These are phyloP conservation scores for Cryphonectria carpinicola DNA, from an alignment of 2,329 filamentous ascomycete genomes.

Conservation along the genomic window DNA sequence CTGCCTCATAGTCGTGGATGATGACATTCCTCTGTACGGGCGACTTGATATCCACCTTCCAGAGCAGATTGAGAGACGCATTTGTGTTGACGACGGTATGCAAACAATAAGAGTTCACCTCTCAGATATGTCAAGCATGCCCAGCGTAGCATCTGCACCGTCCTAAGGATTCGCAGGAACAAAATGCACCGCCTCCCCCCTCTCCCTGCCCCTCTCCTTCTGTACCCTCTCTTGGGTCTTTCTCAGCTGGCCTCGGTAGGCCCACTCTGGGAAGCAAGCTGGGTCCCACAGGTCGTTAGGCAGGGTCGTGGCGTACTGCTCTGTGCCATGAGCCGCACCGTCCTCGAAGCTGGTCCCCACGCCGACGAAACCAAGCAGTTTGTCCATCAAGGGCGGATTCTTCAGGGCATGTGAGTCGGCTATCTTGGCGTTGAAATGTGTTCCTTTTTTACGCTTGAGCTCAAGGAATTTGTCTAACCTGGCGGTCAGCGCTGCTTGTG, in stretches of 20 bases:
- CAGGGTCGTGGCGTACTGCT: conserved; percentile 70
- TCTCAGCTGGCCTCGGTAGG: conserved; percentile 54
- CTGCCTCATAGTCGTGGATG: not conserved
- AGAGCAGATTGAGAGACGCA: not conserved
- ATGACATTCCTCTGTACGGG: not conserved
- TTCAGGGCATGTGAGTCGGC: conserved; percentile 67
- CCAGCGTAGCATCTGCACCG: not conserved
- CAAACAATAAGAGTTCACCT: not conserved
- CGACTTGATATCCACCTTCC: not conserved
- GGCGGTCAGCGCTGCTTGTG: conserved; percentile 50
- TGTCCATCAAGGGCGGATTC: conserved; percentile 74
- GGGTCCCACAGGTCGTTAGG: conserved; percentile 62
- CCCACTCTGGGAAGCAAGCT: conserved; percentile 56
- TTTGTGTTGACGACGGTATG: not conserved
- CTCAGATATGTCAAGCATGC: not conserved
- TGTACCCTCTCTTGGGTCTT: conserved; percentile 51
- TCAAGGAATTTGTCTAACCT: conserved; percentile 76
- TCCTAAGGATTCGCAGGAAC: conserved; percentile 41
- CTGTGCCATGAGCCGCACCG: conserved; percentile 46
- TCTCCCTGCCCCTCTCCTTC: conserved; percentile 49
- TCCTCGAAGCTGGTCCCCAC: conserved; percentile 41
- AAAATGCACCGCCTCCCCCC: conserved; percentile 55
- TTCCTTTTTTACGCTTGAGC: conserved; percentile 71
- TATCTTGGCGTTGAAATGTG: conserved; percentile 79
- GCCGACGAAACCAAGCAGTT: conserved; percentile 71